Base-by-base conservation (phyloP, 768 basidiomycete species). In the Roridomyces roridus region DNA sequence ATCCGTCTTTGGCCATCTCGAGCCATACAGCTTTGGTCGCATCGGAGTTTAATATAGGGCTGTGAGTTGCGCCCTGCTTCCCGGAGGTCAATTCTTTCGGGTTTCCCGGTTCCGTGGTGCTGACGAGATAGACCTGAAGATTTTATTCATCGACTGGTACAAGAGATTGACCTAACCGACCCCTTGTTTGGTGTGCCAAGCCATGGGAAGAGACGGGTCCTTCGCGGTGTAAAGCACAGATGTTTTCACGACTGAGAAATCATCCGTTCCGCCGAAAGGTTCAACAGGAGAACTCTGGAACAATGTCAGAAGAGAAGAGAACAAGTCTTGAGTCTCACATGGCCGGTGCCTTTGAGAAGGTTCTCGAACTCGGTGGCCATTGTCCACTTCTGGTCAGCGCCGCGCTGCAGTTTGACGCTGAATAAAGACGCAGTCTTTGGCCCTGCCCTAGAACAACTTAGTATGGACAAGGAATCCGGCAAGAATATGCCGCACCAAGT, bases 151-250 rank as follows among this genome's bases (percentile, higher is more conserved):
- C 23, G n/a, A 42, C 11, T 5, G 12, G 42, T 12, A 9, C 51
- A 12, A 34, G 41, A 26, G 42, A 2, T 26, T 71, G 1, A 21
- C 9, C 20, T 6, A 15, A 46, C 52, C 26, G 36, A 96, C 89
- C 65, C 96, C 88, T 67, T 94, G 90, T 65, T 92, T 92, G 2
- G 96, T 98, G 72, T 98, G 95, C 80, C 80, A 86, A 0, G 95
- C 90, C 39, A 83, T 80, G 12, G 86, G 85, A 17, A 96, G 80
- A 50, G 80, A 65, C 1, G 92, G 89, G 65, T 96, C 92, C 67
- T 96, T 95, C 48, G 94, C 80, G 6, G 93, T 93, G 68, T 96
- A 91, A 31, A 93, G 80, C 51, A 98, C 82, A 53, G 87, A 80
- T 11, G 78, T 77, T 3, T 75, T 68, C 5, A 89, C 91, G 25